phyloP scores from a whole-genome alignment of 2,329 filamentous ascomycete species.

The Pyrenochaeta sp. region DNA sequence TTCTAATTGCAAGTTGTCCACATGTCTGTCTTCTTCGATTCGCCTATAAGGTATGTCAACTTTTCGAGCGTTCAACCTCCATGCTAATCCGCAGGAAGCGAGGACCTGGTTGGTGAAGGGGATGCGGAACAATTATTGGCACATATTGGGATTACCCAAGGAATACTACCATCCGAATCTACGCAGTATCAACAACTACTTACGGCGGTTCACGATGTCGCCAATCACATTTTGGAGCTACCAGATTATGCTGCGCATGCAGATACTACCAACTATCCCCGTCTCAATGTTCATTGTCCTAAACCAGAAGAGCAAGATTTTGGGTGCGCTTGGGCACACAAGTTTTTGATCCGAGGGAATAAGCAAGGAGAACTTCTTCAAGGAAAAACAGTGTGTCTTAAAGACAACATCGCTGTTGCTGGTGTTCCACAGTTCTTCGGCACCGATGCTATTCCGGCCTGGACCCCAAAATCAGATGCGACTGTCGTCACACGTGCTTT shows the following conservation, averaged over 20 bases:
- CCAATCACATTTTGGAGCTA: constrained; percentile 53
- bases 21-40: constrained; percentile 42
- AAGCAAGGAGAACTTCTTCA: constrained; percentile 18
- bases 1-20: neutral
- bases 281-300: constrained; percentile 54
- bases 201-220: constrained; percentile 61
- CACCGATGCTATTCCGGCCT: constrained; percentile 56
- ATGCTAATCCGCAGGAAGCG: constrained; percentile 9
- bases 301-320: constrained; percentile 38
- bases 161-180: constrained; percentile 48
- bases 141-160: constrained; percentile 30
- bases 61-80: too few species aligned
- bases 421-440: constrained; percentile 63
- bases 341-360: constrained; percentile 54
- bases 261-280: constrained; percentile 54
- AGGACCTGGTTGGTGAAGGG: constrained; percentile 30
- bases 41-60: constrained; percentile 32
- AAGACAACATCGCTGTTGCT: constrained; percentile 64
- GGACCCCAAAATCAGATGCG: constrained; percentile 62
- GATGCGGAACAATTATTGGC: constrained; percentile 30
- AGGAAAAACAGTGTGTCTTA: constrained; percentile 59
- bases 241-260: constrained; percentile 57
- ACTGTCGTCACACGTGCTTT: constrained; percentile 61
- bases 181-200: constrained; percentile 58
- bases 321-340: constrained; percentile 61